Evolutionary conservation across 2,329 filamentous ascomycete genomes (phyloP).

Genomic region (Paecilomyces fulvus): DNA sequence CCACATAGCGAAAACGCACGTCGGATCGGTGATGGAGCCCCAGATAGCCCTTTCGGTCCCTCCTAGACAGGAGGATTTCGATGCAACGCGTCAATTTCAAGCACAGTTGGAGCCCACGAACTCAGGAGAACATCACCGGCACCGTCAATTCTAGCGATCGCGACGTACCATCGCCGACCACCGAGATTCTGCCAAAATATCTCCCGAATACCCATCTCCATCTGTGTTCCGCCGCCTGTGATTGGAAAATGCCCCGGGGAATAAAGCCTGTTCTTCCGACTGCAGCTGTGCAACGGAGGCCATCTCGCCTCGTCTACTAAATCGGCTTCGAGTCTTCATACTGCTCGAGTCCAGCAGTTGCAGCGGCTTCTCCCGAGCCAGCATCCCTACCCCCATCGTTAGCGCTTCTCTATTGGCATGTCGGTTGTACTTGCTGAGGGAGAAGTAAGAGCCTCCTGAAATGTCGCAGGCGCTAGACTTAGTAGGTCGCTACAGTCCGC

Average conservation of each 20-base stretch:
- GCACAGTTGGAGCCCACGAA: not conserved
- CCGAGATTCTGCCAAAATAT: not conserved
- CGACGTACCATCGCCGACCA: not conserved
- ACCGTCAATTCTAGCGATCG: not conserved
- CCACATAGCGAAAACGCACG: not conserved
- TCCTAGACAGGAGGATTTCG: not conserved
- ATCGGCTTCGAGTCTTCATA: not conserved
- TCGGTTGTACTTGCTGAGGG: not conserved
- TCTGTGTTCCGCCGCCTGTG: not conserved
- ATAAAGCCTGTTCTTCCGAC: not conserved
- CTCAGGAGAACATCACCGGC: not conserved
- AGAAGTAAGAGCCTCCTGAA: not conserved
- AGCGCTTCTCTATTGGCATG: not conserved
- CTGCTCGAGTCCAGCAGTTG: not conserved
- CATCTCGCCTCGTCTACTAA: not conserved
- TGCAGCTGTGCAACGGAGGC: not conserved
- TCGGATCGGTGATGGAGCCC: not conserved
- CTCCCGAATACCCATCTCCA: not conserved
- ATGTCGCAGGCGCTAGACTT: not conserved
- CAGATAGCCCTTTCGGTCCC: not conserved
- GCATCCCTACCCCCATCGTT: not conserved
- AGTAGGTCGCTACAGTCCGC: not conserved
- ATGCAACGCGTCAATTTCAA: not conserved
- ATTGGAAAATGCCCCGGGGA: not conserved
- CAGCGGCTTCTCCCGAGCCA: not conserved